A percentile compares a stretch with the other conserved stretches of the same genome.
Evolutionary conservation across 2,329 filamentous ascomycete genomes (phyloP).

Genomic region (Colletotrichum noveboracense): DNA sequence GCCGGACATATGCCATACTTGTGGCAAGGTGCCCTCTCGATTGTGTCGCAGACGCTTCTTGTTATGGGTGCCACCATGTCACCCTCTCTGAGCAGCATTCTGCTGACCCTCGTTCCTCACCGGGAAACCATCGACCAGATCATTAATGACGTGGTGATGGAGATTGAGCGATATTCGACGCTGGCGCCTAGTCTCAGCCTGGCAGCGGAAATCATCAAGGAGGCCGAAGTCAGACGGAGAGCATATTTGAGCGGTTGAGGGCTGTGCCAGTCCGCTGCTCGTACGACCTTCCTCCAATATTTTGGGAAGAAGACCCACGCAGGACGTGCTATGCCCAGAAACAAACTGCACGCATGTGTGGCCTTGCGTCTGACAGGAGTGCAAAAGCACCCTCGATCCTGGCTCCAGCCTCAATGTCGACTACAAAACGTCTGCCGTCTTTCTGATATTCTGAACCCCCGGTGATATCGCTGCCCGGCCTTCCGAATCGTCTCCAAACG

Average conservation of each 20-base stretch:
- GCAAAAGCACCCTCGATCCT: neutral
- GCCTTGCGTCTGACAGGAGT: neutral
- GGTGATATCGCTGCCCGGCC: neutral
- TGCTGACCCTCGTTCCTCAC: conserved; percentile 61
- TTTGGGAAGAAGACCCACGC: neutral
- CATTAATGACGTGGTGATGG: conserved; percentile 77
- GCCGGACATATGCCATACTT: conserved; percentile 85
- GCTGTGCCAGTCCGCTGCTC: neutral
- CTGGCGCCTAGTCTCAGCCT: conserved; percentile 78
- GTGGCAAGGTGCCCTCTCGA: conserved; percentile 83
- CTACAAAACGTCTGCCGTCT: neutral
- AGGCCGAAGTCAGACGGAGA: conserved; percentile 76
- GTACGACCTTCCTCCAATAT: neutral
- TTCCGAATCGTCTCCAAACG: neutral
- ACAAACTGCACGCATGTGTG: neutral
- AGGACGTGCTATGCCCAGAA: neutral
- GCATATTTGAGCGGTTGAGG: conserved; percentile 60
- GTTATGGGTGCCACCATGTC: conserved; percentile 88
- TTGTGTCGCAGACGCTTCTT: conserved; percentile 81
- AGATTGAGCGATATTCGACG: conserved; percentile 76
- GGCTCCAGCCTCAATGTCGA: neutral
- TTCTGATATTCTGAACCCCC: neutral
- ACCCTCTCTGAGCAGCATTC: conserved; percentile 70
- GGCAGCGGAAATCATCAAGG: conserved; percentile 80
- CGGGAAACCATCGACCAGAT: conserved; percentile 73